Base-by-base conservation (phyloP, 2,329 filamentous ascomycete species). In the Neonectria magnoliae region DNA sequence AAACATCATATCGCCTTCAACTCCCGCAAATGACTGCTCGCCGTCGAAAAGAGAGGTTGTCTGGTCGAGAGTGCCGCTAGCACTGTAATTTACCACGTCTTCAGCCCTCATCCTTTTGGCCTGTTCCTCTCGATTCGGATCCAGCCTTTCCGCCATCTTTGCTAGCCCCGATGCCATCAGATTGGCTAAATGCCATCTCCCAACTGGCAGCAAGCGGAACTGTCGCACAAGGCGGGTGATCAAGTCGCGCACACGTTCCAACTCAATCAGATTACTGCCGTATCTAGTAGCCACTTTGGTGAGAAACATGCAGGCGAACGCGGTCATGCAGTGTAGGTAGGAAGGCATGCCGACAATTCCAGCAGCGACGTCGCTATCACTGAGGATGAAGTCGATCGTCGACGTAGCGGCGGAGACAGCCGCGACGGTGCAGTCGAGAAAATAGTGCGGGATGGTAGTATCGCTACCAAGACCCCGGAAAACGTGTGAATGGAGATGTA, bases 261-360 rank as follows among this genome's bases (percentile, higher is more conserved):
- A 73, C 14, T 82, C 77, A 13, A 83, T 77, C 2, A 82, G 75
- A 4, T 77, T 76, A 7, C 77, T 77, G 0, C 75, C 71, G 66
- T 82, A 78, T 50, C 80, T 82, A 29, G 77, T 75, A 4, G 81
- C 77, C 4, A 84, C 73, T 62, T 84, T 83, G 20, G 82, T 77
- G 1, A 85, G 75, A 63, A 85, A 85, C 65, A 84, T 81, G 68
- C 81, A 83, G 3, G 82, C 81, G 61, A 85, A 85, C 0, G 81
- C 82, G 0, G 82, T 83, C 83, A 85, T 85, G 42, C 81, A 82
- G 64, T 83, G 81, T 10, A 84, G 76, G 52, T 84, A 85, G 5
- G 81, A 81, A 0, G 83, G 83, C 70, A 85, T 81, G 3, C 83
- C 81, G 72, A 64, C 66, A 6, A 78, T 74, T 0, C 77, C 77